Conservation (phyloP, 352 stramenopile species). For the Pythium periplocum region DNA sequence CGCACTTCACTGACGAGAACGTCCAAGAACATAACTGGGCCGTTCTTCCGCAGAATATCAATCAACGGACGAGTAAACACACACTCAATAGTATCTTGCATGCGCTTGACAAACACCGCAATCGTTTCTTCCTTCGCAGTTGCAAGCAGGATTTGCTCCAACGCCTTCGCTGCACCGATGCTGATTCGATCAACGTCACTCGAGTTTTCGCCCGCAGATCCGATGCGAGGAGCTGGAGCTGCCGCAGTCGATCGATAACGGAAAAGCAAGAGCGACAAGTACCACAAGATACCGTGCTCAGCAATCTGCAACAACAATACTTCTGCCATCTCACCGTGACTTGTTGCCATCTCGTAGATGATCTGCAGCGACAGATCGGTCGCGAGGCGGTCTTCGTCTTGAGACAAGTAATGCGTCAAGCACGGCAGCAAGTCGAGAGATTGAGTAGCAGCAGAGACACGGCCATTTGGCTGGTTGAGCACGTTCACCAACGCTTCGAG, state of each 20-base stretch:
- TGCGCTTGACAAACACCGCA: constrained; percentile 65
- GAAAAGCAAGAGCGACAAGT: constrained; percentile 79
- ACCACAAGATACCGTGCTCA: constrained; percentile 80
- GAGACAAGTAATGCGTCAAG: constrained; percentile 67
- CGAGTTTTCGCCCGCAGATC: constrained; percentile 11
- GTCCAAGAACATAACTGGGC: constrained; percentile 61
- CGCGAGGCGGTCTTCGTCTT: constrained; percentile 58
- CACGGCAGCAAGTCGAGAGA: constrained; percentile 79
- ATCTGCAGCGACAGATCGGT: constrained; percentile 79
- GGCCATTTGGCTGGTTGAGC: constrained; percentile 75
- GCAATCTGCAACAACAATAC: constrained; percentile 73
- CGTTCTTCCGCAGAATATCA: constrained; percentile 56
- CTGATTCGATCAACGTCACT: constrained; percentile 59
- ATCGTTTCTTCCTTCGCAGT: constrained; percentile 71
- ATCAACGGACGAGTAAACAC: constrained; percentile 77
- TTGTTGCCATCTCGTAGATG: constrained; percentile 77
- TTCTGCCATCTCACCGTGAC: constrained; percentile 76
- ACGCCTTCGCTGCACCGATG: constrained; percentile 63
- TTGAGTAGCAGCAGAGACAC: constrained; percentile 72
- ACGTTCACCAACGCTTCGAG: constrained; percentile 79
- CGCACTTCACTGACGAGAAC: constrained; percentile 69
- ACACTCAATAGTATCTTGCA: constrained; percentile 82
- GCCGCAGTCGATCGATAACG: constrained; percentile 27
- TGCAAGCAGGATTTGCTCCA: constrained; percentile 64
- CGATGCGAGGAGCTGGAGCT: not conserved